Percentiles rank a stretch among this genome's conserved stretches.
Evolutionary conservation across 345 rosid species (phyloP).

Genomic region (Angophora floribunda): DNA sequence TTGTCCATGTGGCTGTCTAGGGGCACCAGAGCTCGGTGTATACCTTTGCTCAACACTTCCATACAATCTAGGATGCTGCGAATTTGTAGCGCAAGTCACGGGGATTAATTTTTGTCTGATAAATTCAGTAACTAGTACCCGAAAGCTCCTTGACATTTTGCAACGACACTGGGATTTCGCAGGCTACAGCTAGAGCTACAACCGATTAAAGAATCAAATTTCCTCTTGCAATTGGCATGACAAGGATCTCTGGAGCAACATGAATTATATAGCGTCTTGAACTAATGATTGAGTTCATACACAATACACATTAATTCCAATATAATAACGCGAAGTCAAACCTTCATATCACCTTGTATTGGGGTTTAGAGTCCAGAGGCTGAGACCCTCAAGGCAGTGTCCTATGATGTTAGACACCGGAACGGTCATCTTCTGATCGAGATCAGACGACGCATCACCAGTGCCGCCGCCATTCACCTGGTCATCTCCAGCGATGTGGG

Average conservation of each 20-base stretch:
- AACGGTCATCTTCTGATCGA: conserved; percentile 55
- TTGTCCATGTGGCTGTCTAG: conserved; percentile 44
- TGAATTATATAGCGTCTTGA: not conserved
- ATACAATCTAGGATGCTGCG: conserved; percentile 60
- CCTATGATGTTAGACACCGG: conserved; percentile 70
- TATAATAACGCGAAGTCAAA: not conserved
- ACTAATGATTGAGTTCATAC: not conserved
- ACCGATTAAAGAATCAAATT: not conserved
- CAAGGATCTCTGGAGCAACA: not conserved
- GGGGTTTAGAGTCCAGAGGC: conserved; percentile 83
- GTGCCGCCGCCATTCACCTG: conserved; percentile 7
- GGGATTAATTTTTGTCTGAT: not conserved
- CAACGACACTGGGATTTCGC: not conserved
- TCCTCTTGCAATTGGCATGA: not conserved
- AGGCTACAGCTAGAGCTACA: not conserved
- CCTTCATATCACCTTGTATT: conserved; percentile 37
- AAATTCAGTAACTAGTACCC: not conserved
- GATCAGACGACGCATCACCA: conserved; percentile 1
- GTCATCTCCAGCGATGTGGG: conserved; percentile 49
- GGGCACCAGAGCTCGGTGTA: conserved; percentile 80
- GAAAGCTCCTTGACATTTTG: not conserved
- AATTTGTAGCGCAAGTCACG: not conserved
- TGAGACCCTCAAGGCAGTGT: conserved; percentile 71
- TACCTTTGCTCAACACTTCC: conserved; percentile 83
- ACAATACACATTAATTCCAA: not conserved